Evolutionary conservation across 331 rosid species (phyloP).

Genomic region (Arachis monticola): DNA sequence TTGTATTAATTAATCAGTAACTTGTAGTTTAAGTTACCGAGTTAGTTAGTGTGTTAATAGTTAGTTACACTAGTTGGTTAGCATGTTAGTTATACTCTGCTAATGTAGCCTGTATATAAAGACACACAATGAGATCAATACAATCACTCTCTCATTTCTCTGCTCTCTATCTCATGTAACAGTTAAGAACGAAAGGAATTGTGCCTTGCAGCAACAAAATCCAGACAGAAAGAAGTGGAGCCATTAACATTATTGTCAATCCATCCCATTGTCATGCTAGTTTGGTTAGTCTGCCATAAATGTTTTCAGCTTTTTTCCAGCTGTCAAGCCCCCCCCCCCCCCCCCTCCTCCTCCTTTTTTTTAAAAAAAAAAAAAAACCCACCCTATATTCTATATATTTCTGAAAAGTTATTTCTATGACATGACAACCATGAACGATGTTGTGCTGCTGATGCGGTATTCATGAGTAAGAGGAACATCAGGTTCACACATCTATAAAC

Average conservation of each 20-base stretch:
- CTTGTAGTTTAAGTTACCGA: no score
- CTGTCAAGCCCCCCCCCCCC: background rate
- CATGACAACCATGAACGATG: background rate
- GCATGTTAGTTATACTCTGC: no score
- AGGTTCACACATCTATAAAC: background rate
- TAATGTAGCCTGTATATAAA: no score
- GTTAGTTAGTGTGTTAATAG: no score
- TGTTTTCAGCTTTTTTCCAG: no score
- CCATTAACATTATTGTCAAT: background rate
- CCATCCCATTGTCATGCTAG: background rate
- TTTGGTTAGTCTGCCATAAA: background rate
- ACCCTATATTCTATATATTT: background rate
- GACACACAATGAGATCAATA: no score
- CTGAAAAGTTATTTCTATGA: background rate
- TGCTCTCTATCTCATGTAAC: background rate
- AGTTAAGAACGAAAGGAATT: background rate
- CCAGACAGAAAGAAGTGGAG: background rate
- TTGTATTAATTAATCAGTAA: no score
- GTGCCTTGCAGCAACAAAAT: conserved; percentile 9
- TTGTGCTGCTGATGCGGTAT: background rate
- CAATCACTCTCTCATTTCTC: no score
- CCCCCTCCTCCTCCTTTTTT: no score
- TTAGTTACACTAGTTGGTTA: no score
- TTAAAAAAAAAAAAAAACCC: background rate
- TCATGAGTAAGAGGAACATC: background rate